phyloP scores from a whole-genome alignment of 495 filamentous ascomycete genomes.

The Monascus purpureus region DNA sequence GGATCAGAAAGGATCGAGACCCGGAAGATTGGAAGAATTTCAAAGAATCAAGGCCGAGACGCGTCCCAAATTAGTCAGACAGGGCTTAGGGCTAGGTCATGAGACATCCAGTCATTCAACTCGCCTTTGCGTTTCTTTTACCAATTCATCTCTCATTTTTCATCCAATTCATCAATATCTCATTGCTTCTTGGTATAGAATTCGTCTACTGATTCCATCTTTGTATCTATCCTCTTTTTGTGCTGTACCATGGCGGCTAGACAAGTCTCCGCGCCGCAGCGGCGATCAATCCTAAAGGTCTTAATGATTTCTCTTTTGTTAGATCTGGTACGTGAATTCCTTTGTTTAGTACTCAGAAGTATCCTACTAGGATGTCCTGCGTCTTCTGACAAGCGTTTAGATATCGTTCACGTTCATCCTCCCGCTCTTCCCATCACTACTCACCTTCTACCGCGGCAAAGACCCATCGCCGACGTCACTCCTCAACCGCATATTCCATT shows the following conservation, averaged over 20 bases:
- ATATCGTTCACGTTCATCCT: slow-evolving; percentile 96
- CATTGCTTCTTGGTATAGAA: background rate
- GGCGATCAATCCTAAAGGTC: slow-evolving; percentile 76
- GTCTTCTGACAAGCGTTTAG: too few species aligned
- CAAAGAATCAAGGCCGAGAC: too few species aligned
- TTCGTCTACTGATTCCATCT: too few species aligned
- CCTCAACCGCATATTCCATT: slow-evolving; percentile 63
- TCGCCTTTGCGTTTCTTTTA: background rate
- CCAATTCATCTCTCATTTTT: background rate
- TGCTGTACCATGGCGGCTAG: slow-evolving; percentile 27
- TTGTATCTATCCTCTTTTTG: too few species aligned
- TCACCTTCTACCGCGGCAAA: slow-evolving; percentile 80
- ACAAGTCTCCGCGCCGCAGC: slow-evolving; percentile 19
- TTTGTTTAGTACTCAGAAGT: slow-evolving; percentile 1
- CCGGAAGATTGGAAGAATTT: too few species aligned
- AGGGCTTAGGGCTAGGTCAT: slow-evolving; percentile 7
- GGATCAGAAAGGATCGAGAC: too few species aligned
- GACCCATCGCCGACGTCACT: slow-evolving; percentile 44
- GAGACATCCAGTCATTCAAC: background rate
- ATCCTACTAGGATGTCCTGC: too few species aligned
- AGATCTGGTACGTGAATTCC: slow-evolving; percentile 41
- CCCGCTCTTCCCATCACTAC: slow-evolving; percentile 83
- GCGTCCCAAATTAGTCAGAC: background rate
- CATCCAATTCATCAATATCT: slow-evolving; percentile 1
- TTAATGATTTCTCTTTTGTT: slow-evolving; percentile 57